Evolutionary conservation across 345 rosid genomes (phyloP).

Genomic region (Streptanthus diversifolius): DNA sequence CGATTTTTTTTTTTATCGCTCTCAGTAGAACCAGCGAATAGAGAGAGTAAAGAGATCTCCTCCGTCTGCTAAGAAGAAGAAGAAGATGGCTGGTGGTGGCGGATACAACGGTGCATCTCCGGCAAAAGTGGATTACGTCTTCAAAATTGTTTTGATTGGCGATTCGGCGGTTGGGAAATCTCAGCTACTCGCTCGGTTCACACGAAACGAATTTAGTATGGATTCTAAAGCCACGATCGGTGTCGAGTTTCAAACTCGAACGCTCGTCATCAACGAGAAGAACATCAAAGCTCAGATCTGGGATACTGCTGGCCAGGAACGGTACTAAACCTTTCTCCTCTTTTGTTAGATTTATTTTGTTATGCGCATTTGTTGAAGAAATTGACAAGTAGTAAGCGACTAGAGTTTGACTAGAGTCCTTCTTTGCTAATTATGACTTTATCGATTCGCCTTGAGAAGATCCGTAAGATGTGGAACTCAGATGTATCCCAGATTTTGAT

Average conservation of each 20-base stretch:
- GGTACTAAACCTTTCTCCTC: conserved; percentile 26
- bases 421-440: no score
- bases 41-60: neutral
- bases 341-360: neutral
- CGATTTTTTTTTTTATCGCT: neutral
- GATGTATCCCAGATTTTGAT: neutral
- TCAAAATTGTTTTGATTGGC: conserved; percentile 73
- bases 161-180: conserved; percentile 89
- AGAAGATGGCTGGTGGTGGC: conserved; percentile 47
- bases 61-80: neutral
- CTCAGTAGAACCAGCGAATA: neutral
- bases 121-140: conserved; percentile 58
- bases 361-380: neutral
- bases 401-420: no score
- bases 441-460: no score
- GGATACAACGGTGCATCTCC: conserved; percentile 41
- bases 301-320: conserved; percentile 91
- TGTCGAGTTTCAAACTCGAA: conserved; percentile 79
- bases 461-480: no score
- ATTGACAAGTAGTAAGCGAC: neutral
- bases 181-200: conserved; percentile 67
- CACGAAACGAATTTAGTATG: conserved; percentile 68
- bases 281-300: conserved; percentile 90
- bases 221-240: conserved; percentile 88
- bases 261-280: conserved; percentile 59